Conservation (phyloP, 148 eudicot genomes). For the Arbutus unedo region DNA sequence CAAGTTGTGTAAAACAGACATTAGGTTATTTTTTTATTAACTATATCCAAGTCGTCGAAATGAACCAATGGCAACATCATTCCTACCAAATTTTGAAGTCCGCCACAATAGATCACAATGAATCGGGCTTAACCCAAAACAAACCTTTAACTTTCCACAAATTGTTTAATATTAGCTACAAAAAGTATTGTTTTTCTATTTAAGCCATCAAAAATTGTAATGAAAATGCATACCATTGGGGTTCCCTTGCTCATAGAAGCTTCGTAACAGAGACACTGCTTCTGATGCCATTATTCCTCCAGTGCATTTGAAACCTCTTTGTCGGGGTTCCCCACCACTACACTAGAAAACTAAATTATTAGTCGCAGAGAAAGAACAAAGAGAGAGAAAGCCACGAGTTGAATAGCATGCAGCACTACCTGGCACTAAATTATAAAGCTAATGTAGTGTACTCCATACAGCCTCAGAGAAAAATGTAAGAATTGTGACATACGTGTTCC, state of each 20-base stretch:
- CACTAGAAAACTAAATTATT: not conserved
- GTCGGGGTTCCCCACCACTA: constrained; percentile 21
- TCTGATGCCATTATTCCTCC: constrained; percentile 85
- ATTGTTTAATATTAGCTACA: not conserved
- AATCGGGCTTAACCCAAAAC: not conserved
- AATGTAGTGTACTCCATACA: not conserved
- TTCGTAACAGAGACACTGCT: constrained; percentile 65
- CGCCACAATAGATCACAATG: not conserved
- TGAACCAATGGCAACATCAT: not conserved
- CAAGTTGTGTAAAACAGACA: too few relatives aligned
- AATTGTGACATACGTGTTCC: not conserved
- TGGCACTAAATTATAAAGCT: not conserved
- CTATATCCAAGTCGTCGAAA: too few relatives aligned
- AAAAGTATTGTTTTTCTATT: not conserved
- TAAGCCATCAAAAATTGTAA: not conserved
- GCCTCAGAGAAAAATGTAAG: not conserved
- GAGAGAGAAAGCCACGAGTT: not conserved
- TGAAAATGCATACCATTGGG: constrained; percentile 50
- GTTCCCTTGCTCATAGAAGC: constrained; percentile 85
- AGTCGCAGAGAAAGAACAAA: not conserved
- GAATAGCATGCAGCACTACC: not conserved
- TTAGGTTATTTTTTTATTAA: too few relatives aligned
- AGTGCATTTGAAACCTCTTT: constrained; percentile 54
- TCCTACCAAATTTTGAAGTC: not conserved
- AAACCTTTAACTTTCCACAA: not conserved